Evolutionary conservation across 768 basidiomycete genomes (phyloP), one percentile per base, ranked within the genome.

Genomic region (Auriscalpium vulgare): DNA sequence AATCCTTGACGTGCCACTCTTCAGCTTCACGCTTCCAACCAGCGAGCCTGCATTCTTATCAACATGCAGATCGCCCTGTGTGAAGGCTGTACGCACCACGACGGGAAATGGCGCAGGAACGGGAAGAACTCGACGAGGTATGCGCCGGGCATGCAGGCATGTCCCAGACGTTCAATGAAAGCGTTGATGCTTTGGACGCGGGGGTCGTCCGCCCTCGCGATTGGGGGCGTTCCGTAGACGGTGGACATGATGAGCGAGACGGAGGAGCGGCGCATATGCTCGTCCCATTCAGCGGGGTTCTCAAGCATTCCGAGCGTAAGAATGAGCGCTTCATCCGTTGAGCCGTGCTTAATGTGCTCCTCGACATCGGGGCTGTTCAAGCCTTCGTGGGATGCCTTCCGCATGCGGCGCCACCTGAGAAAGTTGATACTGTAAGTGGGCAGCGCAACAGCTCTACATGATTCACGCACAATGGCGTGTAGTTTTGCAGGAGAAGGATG

Each of bases 51-150:
- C 23, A 8, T 14, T 4, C 13, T 29, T 29, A 7, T 29, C 1
- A 1, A 9, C 4, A 4, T 9, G 2, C 10, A 7, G 5, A 35
- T 14, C 11, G 36, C n/a, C 13, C 6, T 29, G n/a, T 43, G 3
- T 13, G 8, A 29, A 8, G 4, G 14, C 14, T 2, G 1, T 29
- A 17, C 10, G 14, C 35, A 37, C 50, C 50, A 40, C 17, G 29
- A 14, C 8, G 63, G 62, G 29, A 62, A 44, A 36, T 58, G 13
- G 16, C 51, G 23, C 56, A 64, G 61, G 38, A 49, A 51, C 6
- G 65, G 65, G 38, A 63, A 59, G 16, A 65, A 54, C 10, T 66
- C 65, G 34, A 66, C 65, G 29, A 66, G 53, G 40, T 57, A 53
- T 23, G 57, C 47, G 14, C 65, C 63, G n/a, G 60, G 60, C 1